Evolutionary conservation across 2,329 filamentous ascomycete species (phyloP), one percentile per base, ranked within the genome.

Genomic region (Phialemoniopsis sp.): DNA sequence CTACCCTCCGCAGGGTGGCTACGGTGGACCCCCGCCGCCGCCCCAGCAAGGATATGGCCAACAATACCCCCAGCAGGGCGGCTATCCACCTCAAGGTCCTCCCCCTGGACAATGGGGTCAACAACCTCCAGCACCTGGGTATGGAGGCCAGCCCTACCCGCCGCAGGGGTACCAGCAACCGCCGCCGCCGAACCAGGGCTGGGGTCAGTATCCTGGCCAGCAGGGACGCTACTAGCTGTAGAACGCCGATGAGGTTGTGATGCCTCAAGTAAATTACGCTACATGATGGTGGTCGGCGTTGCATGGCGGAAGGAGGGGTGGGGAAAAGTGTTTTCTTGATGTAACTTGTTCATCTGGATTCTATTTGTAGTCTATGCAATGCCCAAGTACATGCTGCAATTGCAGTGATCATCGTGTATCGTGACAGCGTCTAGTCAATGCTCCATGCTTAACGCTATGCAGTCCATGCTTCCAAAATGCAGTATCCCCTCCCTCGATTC

Each of bases 151-250:
- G 16, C 37, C 45, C 14, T 48, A 48, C 19, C 39, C 47, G 21
- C 40, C 37, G 4, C 48, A 51, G 26, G 46, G 37, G 17, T 36
- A 37, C 10, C 36, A 31, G 26, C 39, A 46, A 29, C 37, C 44
- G 30, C 37, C 39, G 17, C 38, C 38, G n/a, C 32, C 40, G 12
- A 17, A 15, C 17, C 38, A 21, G 33, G 19, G 33, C 34, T 40
- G 32, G 26, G 19, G 9, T 29, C 36, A 15, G 34, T 38, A 29
- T 32, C 31, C 28, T 9, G 43, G 40, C 31, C 39, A 42, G 15
- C 37, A 39, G 10, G 21, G 21, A 10, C 21, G 21, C 6, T 26
- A 26, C 21, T 26, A 26, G 21, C 6, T 26, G 21, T 6, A 26
- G 21, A n/a, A n/a, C n/a, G n/a, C n/a, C n/a, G n/a, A n/a, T n/a